Evolutionary conservation across 2,329 filamentous ascomycete genomes (phyloP).

Genomic region (Coniochaeta sp.): DNA sequence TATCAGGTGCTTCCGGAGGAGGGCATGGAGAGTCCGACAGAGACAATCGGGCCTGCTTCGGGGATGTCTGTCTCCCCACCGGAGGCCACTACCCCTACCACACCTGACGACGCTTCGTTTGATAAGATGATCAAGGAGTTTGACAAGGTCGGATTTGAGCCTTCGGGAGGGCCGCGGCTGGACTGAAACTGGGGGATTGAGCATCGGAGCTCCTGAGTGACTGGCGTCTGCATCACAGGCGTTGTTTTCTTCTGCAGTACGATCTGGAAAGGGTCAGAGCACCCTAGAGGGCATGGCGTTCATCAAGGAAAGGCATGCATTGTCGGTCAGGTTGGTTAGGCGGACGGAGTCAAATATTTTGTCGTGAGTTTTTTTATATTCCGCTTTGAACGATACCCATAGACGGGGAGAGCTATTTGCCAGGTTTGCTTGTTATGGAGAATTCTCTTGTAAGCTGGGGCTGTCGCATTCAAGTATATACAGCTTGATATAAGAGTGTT

Average conservation of each 20-base stretch:
- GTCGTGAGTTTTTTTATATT: background rate
- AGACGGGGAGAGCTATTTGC: background rate
- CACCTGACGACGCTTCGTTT: background rate
- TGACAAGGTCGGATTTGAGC: background rate
- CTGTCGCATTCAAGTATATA: background rate
- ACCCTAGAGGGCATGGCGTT: background rate
- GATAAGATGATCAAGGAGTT: background rate
- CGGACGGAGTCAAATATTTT: background rate
- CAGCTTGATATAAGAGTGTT: background rate
- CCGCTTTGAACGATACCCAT: background rate
- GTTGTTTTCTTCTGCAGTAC: background rate
- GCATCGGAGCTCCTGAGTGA: background rate
- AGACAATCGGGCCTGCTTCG: slow-evolving; percentile 15
- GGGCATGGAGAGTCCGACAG: slow-evolving; percentile 14
- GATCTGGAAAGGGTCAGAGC: background rate
- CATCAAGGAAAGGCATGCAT: background rate
- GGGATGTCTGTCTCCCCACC: slow-evolving; percentile 12
- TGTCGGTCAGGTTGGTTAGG: background rate
- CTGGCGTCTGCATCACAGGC: background rate
- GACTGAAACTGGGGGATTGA: background rate
- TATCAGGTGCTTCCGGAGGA: slow-evolving; percentile 8
- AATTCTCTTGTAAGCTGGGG: background rate
- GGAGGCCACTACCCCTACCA: slow-evolving; percentile 8
- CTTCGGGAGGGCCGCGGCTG: background rate
- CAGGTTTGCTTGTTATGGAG: background rate